Evolutionary conservation across 495 filamentous ascomycete species (phyloP).

Genomic region (Penicillium cataractarum): DNA sequence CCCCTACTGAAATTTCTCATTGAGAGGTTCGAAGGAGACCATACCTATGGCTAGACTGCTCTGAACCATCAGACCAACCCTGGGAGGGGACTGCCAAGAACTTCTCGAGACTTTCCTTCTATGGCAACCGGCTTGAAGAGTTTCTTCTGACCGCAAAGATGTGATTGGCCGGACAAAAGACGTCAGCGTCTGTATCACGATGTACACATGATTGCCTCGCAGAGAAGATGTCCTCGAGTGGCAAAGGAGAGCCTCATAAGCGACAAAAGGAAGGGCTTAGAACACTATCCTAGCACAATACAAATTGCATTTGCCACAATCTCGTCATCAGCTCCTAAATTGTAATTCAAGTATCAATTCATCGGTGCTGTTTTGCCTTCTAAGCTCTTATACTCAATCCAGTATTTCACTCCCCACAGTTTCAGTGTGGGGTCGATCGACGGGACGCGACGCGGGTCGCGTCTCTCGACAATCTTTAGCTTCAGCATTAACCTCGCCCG

Average conservation of each 20-base stretch:
- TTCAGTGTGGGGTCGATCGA: slow-evolving; percentile 18
- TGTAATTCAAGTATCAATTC: neutral
- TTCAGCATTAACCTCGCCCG: neutral
- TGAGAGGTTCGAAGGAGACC: neutral
- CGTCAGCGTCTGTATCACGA: neutral
- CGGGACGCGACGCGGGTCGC: slow-evolving; percentile 25
- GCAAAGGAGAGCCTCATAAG: neutral
- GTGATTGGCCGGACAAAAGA: neutral
- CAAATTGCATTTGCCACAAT: neutral
- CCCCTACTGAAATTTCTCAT: neutral
- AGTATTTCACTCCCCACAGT: neutral
- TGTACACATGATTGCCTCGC: neutral
- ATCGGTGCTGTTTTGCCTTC: neutral
- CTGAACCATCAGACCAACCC: neutral
- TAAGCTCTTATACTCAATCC: neutral
- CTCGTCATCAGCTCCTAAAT: neutral
- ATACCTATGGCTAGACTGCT: too few relatives aligned
- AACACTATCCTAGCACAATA: neutral
- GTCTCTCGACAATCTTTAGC: slow-evolving; percentile 1
- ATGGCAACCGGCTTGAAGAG: neutral
- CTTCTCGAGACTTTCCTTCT: neutral
- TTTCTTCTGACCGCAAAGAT: neutral
- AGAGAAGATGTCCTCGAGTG: neutral
- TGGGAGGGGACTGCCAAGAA: neutral
- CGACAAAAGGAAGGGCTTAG: neutral